Conservation (phyloP, 495 filamentous ascomycete species). For the Lasiosphaeris hirsuta region DNA sequence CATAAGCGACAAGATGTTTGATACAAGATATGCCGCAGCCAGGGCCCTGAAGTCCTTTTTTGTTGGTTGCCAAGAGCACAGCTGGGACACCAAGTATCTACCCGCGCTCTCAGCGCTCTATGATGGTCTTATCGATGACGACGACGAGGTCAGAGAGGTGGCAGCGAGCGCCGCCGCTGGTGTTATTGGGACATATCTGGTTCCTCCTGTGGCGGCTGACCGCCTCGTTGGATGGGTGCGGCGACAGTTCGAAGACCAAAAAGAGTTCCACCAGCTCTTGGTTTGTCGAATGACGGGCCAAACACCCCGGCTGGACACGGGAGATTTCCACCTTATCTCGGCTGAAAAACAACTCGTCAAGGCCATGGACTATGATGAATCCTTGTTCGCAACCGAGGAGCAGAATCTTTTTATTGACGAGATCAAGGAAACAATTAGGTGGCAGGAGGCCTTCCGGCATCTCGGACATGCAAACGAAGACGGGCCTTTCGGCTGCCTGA, state of each 20-base stretch:
- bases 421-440: slow-evolving; percentile 63
- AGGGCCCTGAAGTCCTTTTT: slow-evolving; percentile 36
- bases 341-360: slow-evolving; percentile 47
- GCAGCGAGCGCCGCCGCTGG: slow-evolving; percentile 49
- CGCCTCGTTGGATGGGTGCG: slow-evolving; percentile 36
- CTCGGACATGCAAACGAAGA: slow-evolving; percentile 23
- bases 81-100: slow-evolving; percentile 28
- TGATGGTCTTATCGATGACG: slow-evolving; percentile 74
- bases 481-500: slow-evolving; percentile 15
- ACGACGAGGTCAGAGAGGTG: slow-evolving; percentile 74
- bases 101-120: slow-evolving; percentile 50
- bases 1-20: slow-evolving; percentile 52
- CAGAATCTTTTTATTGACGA: slow-evolving; percentile 88
- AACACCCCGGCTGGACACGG: not conserved
- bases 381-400: slow-evolving; percentile 83
- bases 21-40: slow-evolving; percentile 59
- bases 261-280: slow-evolving; percentile 34
- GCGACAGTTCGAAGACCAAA: slow-evolving; percentile 17
- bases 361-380: slow-evolving; percentile 59
- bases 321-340: slow-evolving; percentile 25
- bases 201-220: slow-evolving; percentile 40
- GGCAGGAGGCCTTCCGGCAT: slow-evolving; percentile 50
- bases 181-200: slow-evolving; percentile 34
- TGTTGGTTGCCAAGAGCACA: not conserved
- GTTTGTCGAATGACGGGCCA: slow-evolving; percentile 35